Evolutionary conservation across 495 filamentous ascomycete genomes (phyloP), one percentile per base, ranked within the genome.

Genomic region (Symbiotaphrina buchneri): DNA sequence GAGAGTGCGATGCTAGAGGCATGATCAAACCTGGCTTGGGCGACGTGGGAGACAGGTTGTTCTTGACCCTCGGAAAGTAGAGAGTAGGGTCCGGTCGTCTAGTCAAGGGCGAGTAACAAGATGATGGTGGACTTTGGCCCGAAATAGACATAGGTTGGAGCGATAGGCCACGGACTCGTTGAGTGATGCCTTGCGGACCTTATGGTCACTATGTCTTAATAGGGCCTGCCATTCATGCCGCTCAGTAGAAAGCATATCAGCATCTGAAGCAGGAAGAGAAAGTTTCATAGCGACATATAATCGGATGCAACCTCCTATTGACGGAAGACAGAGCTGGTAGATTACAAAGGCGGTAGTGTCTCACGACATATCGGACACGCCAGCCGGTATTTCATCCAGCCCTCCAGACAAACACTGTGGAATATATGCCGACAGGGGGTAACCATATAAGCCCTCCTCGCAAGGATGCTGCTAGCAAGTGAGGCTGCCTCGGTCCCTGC

Each of bases 331-430:
- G 8, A 8, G 22, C 22, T 25, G 22, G 8, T 25, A 7, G 18
- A 28, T 46, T 61, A 93, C 45, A 92, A 53, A 33, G 83, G 78
- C 33, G 82, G 82, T 40, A 93, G 51, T 39, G 70, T 68, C 54
- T 94, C 85, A 43, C 87, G 65, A 54, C 87, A 97, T 41, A 93
- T 93, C 4, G 87, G 87, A 58, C 87, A 97, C 52, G 87, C 79
- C 45, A 97, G 49, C 33, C 87, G 56, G 46, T 84, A 80, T 42
- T 73, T 63, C 76, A 94, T 90, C 87, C 87, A 95, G 21, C 81
- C 84, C 50, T 95, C 84, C 43, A 97, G 56, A 47, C 87, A 97
- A 30, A 66, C 58, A 28, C 75, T 90, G 46, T 97, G 87, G 47
- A 95, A 97, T 16, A 93, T 84, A 55, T 97, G 87, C 32, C 81